phyloP scores from a whole-genome alignment of 192 early-diverging fungal genomes.

The Coemansia sp. region DNA sequence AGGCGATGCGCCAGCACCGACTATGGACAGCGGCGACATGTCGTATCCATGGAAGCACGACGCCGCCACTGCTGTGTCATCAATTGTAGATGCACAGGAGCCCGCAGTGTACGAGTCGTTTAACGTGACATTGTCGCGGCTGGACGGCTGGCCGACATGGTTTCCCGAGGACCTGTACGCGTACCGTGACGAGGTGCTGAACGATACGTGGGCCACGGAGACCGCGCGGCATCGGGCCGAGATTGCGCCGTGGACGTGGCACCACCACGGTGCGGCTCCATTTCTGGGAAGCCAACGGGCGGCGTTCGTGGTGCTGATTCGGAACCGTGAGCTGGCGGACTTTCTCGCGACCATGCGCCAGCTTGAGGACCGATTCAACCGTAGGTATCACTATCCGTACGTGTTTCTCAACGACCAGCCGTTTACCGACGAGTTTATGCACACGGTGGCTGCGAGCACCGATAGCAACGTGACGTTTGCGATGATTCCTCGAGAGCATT shows the following conservation, averaged over 20 bases:
- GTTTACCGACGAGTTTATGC: constrained; percentile 57
- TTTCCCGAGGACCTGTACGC: constrained; percentile 27
- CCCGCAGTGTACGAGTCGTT: too few species aligned
- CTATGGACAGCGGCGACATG: too few species aligned
- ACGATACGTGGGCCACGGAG: constrained; percentile 9
- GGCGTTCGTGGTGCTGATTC: constrained; percentile 55
- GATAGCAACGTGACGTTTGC: constrained; percentile 56
- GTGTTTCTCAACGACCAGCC: constrained; percentile 66
- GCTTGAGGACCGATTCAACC: constrained; percentile 66
- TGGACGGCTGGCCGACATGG: constrained; percentile 36
- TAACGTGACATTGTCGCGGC: constrained; percentile 13
- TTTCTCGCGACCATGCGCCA: constrained; percentile 52
- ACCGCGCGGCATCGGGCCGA: constrained; percentile 27
- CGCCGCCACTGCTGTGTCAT: neutral
- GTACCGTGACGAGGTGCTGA: constrained; percentile 24
- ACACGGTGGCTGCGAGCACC: constrained; percentile 37
- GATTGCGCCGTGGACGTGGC: constrained; percentile 54
- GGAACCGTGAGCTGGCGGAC: constrained; percentile 54
- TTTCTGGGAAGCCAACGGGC: constrained; percentile 11
- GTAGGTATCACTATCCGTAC: constrained; percentile 64
- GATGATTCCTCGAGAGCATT: constrained; percentile 51
- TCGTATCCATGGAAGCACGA: neutral
- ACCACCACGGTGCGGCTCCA: constrained; percentile 39
- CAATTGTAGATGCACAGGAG: neutral
- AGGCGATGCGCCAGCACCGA: neutral